These are phyloP conservation scores for Ligustrum vulgare DNA, from an alignment of 257 asterid species.

Conservation along the genomic window DNA sequence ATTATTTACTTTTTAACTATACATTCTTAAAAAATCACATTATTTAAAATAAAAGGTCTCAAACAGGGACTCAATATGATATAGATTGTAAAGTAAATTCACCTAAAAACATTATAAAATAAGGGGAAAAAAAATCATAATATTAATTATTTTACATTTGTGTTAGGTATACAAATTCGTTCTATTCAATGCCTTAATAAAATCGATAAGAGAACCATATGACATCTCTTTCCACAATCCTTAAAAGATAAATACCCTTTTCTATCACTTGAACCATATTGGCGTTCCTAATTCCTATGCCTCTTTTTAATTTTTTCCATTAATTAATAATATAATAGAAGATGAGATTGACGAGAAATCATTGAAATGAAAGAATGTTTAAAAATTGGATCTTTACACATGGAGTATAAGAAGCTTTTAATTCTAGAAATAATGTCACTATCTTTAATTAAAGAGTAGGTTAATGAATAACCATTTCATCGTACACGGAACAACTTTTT, in stretches of 20 bases:
- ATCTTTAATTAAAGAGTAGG: constrained; percentile 19
- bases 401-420: constrained; percentile 16
- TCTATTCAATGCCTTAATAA: constrained; percentile 29
- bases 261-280: constrained; percentile 16
- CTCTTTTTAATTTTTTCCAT: no score
- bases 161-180: no score
- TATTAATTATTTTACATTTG: no score
- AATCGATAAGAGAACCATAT: constrained; percentile 17
- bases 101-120: neutral
- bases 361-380: neutral
- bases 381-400: neutral
- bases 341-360: neutral
- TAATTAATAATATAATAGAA: neutral
- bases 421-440: constrained; percentile 7
- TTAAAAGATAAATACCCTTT: constrained; percentile 32
- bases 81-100: no score
- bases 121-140: no score
- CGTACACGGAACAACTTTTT: constrained; percentile 32
- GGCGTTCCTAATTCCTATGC: no score
- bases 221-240: constrained; percentile 36
- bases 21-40: no score
- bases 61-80: no score
- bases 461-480: neutral
- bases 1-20: no score
- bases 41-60: no score